A percentile compares a stretch with the other conserved stretches of the same genome.
These are phyloP conservation scores for Purpureocillium takamizusanense DNA, from an alignment of 2,329 filamentous ascomycete species.

Conservation along the genomic window DNA sequence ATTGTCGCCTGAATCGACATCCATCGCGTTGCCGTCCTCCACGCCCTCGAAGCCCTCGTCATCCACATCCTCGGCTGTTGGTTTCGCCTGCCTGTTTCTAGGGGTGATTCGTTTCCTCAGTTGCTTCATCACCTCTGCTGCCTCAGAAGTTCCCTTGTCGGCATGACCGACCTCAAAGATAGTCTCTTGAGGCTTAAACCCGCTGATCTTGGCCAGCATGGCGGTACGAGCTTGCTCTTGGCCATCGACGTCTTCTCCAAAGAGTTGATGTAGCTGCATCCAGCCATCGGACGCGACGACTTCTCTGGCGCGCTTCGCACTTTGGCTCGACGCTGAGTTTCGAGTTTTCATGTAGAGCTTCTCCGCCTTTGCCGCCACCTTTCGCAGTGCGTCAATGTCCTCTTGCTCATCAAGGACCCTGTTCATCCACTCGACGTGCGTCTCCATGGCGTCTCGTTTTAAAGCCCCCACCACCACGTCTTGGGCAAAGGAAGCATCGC, in stretches of 20 bases:
- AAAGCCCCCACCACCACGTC: slow-evolving; percentile 78
- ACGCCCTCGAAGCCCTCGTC: slow-evolving; percentile 20
- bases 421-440: slow-evolving; percentile 72
- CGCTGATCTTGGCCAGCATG: slow-evolving; percentile 83
- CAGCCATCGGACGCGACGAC: slow-evolving; percentile 62
- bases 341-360: slow-evolving; percentile 86
- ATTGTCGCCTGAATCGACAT: background rate
- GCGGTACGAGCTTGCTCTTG: slow-evolving; percentile 66
- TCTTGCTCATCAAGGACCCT: slow-evolving; percentile 67
- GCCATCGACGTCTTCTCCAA: slow-evolving; percentile 58
- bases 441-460: slow-evolving; percentile 63
- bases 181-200: slow-evolving; percentile 83
- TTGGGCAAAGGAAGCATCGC: slow-evolving; percentile 61
- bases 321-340: slow-evolving; percentile 82
- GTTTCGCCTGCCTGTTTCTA: slow-evolving; percentile 27
- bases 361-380: slow-evolving; percentile 79
- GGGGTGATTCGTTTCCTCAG: slow-evolving; percentile 61
- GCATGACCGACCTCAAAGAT: slow-evolving; percentile 89
- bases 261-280: slow-evolving; percentile 70
- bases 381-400: slow-evolving; percentile 62
- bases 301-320: slow-evolving; percentile 77
- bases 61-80: slow-evolving; percentile 32
- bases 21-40: slow-evolving; percentile 12
- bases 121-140: slow-evolving; percentile 67
- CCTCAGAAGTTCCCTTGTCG: slow-evolving; percentile 54